Base-by-base conservation (phyloP, 2,329 filamentous ascomycete species). In the Rhexocercosporidium sp. region DNA sequence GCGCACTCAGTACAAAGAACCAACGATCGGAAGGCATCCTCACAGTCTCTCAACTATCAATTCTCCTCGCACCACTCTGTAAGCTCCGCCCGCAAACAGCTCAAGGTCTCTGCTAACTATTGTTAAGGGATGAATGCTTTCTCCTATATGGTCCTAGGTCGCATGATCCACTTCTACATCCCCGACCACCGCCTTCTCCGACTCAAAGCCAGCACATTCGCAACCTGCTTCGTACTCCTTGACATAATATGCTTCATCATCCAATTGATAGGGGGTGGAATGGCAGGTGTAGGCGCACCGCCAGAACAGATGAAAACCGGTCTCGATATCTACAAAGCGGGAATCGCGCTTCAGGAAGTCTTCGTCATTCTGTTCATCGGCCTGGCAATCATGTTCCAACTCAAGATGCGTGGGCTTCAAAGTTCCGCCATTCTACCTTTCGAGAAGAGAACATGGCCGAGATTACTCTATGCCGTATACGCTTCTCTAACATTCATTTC, bases 191-290 rank as follows among this genome's bases (percentile, higher is more conserved):
- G 66, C 70, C 77, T 79, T 3, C 65, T 69, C 39, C 44, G 62
- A 4, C 69, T 80, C 34, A 46, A 60, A 11, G 75, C 78, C 2
- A 54, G 73, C 18, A 73, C 75, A 16, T 75, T 84, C 59, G 79
- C 81, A 18, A 77, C 78, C 31, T 68, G 80, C 49, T 84, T 85
- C 62, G 81, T 84, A 18, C 77, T 77, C 71, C 76, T 82, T 54
- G 82, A 84, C 66, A 71, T 83, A 31, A 59, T 81, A 39, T 80
- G 80, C 34, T 73, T 73, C 62, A 66, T 69, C 3, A 70, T 72
- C 25, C 70, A 73, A 47, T 39, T 84, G 82, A 27, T 69, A 2
- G 70, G 70, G 5, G 71, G 71, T 4, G 63, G 56, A 5, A 67
- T 51, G 14, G 67, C 70, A 1, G 63, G 66, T 12, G 65, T 60